A percentile compares a stretch with the other conserved stretches of the same genome.
phyloP scores from a whole-genome alignment of 2,329 filamentous ascomycete genomes.

The Pestalotiopsis sp. region DNA sequence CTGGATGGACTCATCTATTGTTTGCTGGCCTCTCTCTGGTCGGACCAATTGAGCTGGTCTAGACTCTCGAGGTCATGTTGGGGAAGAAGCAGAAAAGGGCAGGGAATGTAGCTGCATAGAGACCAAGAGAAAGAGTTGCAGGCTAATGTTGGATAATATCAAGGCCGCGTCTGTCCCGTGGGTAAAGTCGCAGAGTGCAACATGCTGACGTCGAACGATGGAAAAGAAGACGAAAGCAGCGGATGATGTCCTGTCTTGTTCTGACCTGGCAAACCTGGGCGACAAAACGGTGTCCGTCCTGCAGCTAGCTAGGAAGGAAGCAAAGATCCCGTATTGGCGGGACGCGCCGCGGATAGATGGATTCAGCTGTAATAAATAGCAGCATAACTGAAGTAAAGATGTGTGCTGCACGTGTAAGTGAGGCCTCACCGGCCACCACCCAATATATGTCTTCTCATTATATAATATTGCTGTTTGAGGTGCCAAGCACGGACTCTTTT shows the following conservation, averaged over 20 bases:
- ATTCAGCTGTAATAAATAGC: neutral
- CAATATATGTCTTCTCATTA: neutral
- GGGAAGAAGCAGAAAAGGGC: neutral
- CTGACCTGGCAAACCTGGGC: neutral
- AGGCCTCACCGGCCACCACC: neutral
- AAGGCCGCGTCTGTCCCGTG: conserved; percentile 1
- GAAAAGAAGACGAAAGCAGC: neutral
- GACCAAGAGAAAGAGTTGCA: neutral
- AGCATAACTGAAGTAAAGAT: neutral
- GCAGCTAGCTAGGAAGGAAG: neutral
- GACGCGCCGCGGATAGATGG: neutral
- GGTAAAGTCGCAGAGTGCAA: conserved; percentile 13
- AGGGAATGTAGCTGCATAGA: neutral
- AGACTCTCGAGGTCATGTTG: neutral
- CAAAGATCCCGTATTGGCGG: neutral
- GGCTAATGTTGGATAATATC: conserved; percentile 12
- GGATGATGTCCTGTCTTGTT: neutral
- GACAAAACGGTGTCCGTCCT: neutral
- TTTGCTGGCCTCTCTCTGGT: neutral
- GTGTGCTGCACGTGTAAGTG: neutral
- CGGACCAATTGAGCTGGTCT: neutral
- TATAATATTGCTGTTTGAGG: neutral
- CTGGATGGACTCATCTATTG: neutral
- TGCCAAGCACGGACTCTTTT: neutral
- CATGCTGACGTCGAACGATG: neutral